phyloP scores from a whole-genome alignment of 2,329 filamentous ascomycete genomes.

The Phyllosticta citriasiana region DNA sequence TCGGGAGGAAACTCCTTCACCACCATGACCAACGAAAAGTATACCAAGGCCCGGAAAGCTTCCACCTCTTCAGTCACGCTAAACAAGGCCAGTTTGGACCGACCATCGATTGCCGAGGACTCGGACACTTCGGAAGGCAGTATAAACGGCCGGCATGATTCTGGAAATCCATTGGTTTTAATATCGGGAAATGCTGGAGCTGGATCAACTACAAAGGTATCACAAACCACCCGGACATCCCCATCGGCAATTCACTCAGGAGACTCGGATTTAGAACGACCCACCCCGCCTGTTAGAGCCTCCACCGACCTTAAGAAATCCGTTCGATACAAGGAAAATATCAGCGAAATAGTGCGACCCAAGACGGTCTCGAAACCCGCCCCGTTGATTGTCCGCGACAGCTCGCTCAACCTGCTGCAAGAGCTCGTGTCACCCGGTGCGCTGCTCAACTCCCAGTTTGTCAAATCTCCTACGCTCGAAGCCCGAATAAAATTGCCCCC shows the following conservation, averaged over 20 bases:
- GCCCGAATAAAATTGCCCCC: conserved; percentile 28
- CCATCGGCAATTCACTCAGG: conserved; percentile 25
- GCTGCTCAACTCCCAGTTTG: conserved; percentile 25
- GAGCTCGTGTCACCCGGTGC: conserved; percentile 27
- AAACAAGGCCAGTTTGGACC: conserved; percentile 21
- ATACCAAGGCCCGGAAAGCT: conserved; percentile 19
- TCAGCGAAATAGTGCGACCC: conserved; percentile 2
- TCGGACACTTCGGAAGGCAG: conserved; percentile 19
- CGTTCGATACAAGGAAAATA: conserved; percentile 9
- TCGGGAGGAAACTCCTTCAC: conserved; percentile 27
- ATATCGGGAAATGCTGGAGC: conserved; percentile 8
- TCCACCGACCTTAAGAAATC: conserved; percentile 13
- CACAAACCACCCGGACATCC: conserved; percentile 20
- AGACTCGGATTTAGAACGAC: conserved; percentile 10
- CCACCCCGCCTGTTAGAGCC: conserved; percentile 14
- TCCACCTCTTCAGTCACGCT: conserved; percentile 14
- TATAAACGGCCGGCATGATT: conserved; percentile 11
- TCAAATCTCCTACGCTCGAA: conserved; percentile 28
- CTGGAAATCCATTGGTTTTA: conserved; percentile 11
- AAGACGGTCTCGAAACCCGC: conserved; percentile 12
- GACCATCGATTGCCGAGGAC: conserved; percentile 16
- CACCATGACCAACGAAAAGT: conserved; percentile 17
- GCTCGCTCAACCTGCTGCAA: conserved; percentile 29
- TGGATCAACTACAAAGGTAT: conserved; percentile 16
- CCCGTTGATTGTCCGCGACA: conserved; percentile 26